These are phyloP conservation scores for Neurospora sp. DNA, from an alignment of 2,329 filamentous ascomycete species.

Conservation along the genomic window DNA sequence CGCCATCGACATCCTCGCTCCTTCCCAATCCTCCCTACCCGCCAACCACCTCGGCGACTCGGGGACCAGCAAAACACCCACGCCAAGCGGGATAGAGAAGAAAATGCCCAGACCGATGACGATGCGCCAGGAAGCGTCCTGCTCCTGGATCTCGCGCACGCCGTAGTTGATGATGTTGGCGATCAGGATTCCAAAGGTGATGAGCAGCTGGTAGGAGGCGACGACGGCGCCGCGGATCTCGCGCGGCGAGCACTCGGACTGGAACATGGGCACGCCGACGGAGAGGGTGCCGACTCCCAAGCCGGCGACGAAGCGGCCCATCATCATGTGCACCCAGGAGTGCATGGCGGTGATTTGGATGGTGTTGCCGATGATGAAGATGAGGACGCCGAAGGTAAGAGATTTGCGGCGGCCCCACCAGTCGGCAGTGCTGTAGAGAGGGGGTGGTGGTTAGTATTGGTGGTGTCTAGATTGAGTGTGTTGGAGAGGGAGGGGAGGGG, in stretches of 20 bases:
- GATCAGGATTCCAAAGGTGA: slow-evolving; percentile 58
- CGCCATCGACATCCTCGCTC: slow-evolving; percentile 39
- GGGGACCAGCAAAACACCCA: slow-evolving; percentile 44
- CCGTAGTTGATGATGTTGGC: slow-evolving; percentile 47
- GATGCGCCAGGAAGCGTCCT: slow-evolving; percentile 48
- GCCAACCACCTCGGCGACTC: slow-evolving; percentile 50
- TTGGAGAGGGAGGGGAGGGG: not conserved
- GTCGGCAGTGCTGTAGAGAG: slow-evolving; percentile 12
- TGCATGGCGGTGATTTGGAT: slow-evolving; percentile 52
- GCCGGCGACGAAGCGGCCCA: slow-evolving; percentile 57
- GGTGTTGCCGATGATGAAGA: slow-evolving; percentile 44
- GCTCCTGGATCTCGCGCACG: slow-evolving; percentile 31
- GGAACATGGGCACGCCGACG: slow-evolving; percentile 57
- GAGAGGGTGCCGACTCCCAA: slow-evolving; percentile 59
- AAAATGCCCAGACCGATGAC: slow-evolving; percentile 47
- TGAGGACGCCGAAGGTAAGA: slow-evolving; percentile 12
- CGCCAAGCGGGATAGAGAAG: slow-evolving; percentile 41
- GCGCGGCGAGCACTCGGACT: slow-evolving; percentile 52
- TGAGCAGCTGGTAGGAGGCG: slow-evolving; percentile 65
- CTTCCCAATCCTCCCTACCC: slow-evolving; percentile 34
- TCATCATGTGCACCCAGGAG: slow-evolving; percentile 55
- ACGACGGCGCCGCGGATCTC: slow-evolving; percentile 56
- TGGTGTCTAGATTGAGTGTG: not conserved
- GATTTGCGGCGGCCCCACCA: slow-evolving; percentile 16
- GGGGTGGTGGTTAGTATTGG: not conserved